Evolutionary conservation across 176 grass and related monocot genomes (phyloP).

Genomic region (Olyra latifolia): DNA sequence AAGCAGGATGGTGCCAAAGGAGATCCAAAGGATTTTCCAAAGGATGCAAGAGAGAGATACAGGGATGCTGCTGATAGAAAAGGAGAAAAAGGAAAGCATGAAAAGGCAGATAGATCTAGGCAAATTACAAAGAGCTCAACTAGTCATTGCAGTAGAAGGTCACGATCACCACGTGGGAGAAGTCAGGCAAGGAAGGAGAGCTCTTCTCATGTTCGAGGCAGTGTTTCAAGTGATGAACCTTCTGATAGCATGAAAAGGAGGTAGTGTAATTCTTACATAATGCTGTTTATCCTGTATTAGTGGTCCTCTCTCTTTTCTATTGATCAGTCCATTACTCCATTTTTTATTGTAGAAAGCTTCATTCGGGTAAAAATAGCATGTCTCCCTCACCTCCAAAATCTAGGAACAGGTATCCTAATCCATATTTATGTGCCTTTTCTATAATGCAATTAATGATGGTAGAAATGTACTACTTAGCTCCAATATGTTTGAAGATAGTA

Average conservation of each 20-base stretch:
- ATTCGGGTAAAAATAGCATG: slow-evolving; percentile 47
- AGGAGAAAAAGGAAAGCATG: slow-evolving; percentile 46
- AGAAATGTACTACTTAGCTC: slow-evolving; percentile 6
- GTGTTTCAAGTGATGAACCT: slow-evolving; percentile 62
- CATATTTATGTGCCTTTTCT: slow-evolving; percentile 1
- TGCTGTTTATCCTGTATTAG: slow-evolving; percentile 12
- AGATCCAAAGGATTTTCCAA: slow-evolving; percentile 41
- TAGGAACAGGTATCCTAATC: slow-evolving; percentile 52
- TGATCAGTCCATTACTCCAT: slow-evolving; percentile 22
- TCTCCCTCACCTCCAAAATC: slow-evolving; percentile 73
- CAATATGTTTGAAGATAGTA: background rate
- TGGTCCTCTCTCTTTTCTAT: slow-evolving; percentile 7
- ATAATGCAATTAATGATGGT: slow-evolving; percentile 18
- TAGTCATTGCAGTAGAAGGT: slow-evolving; percentile 52
- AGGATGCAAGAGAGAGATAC: slow-evolving; percentile 52
- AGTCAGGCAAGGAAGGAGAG: slow-evolving; percentile 52
- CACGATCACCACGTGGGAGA: slow-evolving; percentile 53
- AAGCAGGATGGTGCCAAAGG: slow-evolving; percentile 46
- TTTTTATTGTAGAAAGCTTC: slow-evolving; percentile 55
- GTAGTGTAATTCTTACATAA: slow-evolving; percentile 21
- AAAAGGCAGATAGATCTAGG: slow-evolving; percentile 49
- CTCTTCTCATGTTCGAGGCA: slow-evolving; percentile 51
- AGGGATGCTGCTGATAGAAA: slow-evolving; percentile 59
- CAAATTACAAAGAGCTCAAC: slow-evolving; percentile 38
- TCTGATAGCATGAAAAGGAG: slow-evolving; percentile 60